Conservation (phyloP, 305 asterid genomes). For the Stenogyne calaminthoides region DNA sequence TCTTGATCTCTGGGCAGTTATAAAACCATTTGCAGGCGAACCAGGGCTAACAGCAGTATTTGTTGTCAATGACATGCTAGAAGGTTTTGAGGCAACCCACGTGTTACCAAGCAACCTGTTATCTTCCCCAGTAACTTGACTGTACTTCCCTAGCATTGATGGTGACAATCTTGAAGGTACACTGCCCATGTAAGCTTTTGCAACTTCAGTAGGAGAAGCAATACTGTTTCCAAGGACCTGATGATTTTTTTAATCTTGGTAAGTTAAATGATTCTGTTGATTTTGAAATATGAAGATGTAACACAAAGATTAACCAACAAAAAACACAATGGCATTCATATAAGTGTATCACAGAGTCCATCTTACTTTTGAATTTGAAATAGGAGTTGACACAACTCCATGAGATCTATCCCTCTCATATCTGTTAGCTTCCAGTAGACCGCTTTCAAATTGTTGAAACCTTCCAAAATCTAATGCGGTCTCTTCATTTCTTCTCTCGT, state of each 20-base stretch:
- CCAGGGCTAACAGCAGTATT: slow-evolving; percentile 39
- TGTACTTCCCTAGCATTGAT: slow-evolving; percentile 43
- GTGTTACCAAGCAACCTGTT: slow-evolving; percentile 34
- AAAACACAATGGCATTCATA: slow-evolving; percentile 12
- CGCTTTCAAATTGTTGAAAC: slow-evolving; percentile 29
- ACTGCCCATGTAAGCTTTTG: slow-evolving; percentile 67
- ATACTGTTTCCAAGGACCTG: slow-evolving; percentile 51
- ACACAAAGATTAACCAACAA: slow-evolving; percentile 6
- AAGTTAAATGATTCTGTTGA: slow-evolving; percentile 23
- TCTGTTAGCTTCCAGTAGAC: slow-evolving; percentile 33
- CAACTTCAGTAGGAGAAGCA: slow-evolving; percentile 68
- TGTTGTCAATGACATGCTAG: slow-evolving; percentile 37
- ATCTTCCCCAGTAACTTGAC: slow-evolving; percentile 49
- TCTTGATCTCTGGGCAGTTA: slow-evolving; percentile 55
- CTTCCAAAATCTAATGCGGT: slow-evolving; percentile 35
- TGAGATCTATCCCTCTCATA: slow-evolving; percentile 30
- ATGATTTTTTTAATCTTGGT: slow-evolving; percentile 24
- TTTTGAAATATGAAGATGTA: slow-evolving; percentile 2
- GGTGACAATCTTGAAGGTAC: slow-evolving; percentile 56
- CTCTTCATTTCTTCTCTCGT: slow-evolving; percentile 30
- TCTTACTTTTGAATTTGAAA: slow-evolving; percentile 49
- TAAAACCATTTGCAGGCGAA: slow-evolving; percentile 51
- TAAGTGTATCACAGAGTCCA: not conserved
- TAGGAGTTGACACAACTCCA: slow-evolving; percentile 40
- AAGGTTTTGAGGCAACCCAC: slow-evolving; percentile 43